phyloP scores from a whole-genome alignment of 306 rosid species.

The Mimosa bimucronata region DNA sequence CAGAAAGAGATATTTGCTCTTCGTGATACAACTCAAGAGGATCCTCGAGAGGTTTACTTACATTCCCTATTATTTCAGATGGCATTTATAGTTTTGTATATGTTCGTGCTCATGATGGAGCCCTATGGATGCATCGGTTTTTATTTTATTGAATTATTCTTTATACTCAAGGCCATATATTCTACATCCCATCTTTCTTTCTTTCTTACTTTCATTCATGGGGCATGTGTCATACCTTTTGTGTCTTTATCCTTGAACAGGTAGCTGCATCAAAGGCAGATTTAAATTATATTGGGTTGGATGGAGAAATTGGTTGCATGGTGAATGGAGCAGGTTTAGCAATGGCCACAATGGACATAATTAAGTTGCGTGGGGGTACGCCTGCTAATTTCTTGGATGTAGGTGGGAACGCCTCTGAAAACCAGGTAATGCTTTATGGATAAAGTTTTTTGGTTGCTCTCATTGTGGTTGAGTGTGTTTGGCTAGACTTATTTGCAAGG shows the following conservation, averaged over 20 bases:
- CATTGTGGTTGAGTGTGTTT: too few species aligned
- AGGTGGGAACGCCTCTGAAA: constrained; percentile 98
- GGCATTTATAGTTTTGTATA: not conserved
- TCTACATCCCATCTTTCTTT: constrained; percentile 10
- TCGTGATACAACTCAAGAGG: constrained; percentile 97
- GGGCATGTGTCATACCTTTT: constrained; percentile 1
- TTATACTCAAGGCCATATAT: constrained; percentile 18
- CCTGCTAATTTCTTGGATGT: constrained; percentile 99
- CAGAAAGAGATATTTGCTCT: constrained; percentile 85
- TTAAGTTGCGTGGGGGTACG: constrained; percentile 95
- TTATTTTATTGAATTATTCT: constrained; percentile 16
- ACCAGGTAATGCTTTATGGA: constrained; percentile 69
- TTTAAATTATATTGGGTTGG: constrained; percentile 92
- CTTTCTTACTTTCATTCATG: too few species aligned
- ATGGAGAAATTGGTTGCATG: constrained; percentile 99
- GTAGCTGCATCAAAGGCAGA: constrained; percentile 95
- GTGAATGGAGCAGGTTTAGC: constrained; percentile 99
- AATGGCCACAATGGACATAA: constrained; percentile 99
- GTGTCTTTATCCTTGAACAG: constrained; percentile 53
- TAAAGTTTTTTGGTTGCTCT: not conserved
- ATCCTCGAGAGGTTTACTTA: constrained; percentile 89
- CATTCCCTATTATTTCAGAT: not conserved
- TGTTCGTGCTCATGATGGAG: constrained; percentile 23
- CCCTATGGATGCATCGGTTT: constrained; percentile 21
- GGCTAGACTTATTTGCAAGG: too few species aligned